Percentiles rank a stretch among this genome's conserved stretches.
phyloP scores from a whole-genome alignment of 164 flowering plant genomes.

The Piper betle region DNA sequence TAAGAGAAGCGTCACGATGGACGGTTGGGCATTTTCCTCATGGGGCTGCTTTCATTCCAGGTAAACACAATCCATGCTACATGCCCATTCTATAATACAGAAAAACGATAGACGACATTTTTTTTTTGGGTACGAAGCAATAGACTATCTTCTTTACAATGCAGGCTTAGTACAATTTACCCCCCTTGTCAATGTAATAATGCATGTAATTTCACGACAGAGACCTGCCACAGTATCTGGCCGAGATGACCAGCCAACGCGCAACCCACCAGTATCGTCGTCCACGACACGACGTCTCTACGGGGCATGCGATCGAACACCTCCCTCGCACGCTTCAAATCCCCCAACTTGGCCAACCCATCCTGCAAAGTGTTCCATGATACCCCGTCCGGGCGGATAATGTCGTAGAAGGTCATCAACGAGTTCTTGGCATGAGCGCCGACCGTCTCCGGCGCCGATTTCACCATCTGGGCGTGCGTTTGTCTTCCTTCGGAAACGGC shows the following conservation, averaged over 20 bases:
- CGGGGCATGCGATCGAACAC: slow-evolving; percentile 12
- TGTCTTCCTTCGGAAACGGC: slow-evolving; percentile 10
- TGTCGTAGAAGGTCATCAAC: slow-evolving; percentile 13
- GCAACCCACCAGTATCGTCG: slow-evolving; percentile 14
- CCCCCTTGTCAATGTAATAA: too few species aligned
- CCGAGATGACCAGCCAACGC: slow-evolving; percentile 8
- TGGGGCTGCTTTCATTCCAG: too few species aligned
- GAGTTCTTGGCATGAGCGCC: slow-evolving; percentile 13
- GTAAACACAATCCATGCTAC: too few species aligned
- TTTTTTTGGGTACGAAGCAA: too few species aligned
- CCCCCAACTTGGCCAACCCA: slow-evolving; percentile 11
- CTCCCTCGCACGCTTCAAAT: not conserved
- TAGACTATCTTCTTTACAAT: too few species aligned
- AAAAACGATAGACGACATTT: too few species aligned
- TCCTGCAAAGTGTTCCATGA: slow-evolving; percentile 17
- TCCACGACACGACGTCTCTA: slow-evolving; percentile 12
- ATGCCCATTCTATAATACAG: too few species aligned
- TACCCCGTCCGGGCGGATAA: slow-evolving; percentile 12
- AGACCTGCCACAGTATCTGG: slow-evolving; percentile 7
- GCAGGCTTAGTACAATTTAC: too few species aligned
- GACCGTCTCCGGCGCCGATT: slow-evolving; percentile 3
- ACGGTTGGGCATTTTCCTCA: too few species aligned
- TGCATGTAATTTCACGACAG: slow-evolving; percentile 13
- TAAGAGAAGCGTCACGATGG: too few species aligned
- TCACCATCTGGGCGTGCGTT: slow-evolving; percentile 12